These are phyloP conservation scores for Zychaea mexicana DNA, from an alignment of 371 early-diverging fungal genomes.

Conservation along the genomic window DNA sequence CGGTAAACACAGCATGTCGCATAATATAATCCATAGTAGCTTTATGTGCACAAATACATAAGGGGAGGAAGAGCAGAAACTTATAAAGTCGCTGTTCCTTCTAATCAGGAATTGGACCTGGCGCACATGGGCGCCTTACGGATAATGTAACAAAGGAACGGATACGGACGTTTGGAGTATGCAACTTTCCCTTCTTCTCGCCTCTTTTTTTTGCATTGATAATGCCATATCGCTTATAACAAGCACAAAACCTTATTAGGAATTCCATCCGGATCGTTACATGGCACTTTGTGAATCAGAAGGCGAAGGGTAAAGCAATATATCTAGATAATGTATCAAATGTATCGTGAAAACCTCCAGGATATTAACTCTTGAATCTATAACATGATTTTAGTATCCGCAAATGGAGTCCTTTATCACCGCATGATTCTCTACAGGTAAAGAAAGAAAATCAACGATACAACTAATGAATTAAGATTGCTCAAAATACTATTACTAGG, in stretches of 20 bases:
- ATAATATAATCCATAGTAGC: no score
- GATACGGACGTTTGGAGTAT: conserved; percentile 63
- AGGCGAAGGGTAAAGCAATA: conserved; percentile 68
- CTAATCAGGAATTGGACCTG: conserved; percentile 83
- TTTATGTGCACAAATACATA: no score
- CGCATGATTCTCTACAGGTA: conserved; percentile 21
- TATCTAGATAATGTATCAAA: not conserved
- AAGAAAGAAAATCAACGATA: not conserved
- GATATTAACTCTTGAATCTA: not conserved
- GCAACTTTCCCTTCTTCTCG: conserved; percentile 6
- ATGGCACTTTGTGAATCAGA: conserved; percentile 55
- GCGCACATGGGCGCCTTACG: conserved; percentile 80
- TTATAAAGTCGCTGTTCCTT: no score
- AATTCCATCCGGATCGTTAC: conserved; percentile 64
- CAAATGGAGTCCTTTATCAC: conserved; percentile 21
- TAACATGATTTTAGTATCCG: conserved; percentile 23
- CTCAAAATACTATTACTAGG: conserved; percentile 48
- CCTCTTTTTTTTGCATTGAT: no score
- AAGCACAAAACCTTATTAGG: conserved; percentile 32
- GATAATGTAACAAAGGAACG: conserved; percentile 34
- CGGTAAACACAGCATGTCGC: conserved; percentile 59
- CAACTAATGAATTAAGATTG: no score
- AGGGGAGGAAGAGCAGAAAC: no score
- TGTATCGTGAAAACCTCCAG: no score
- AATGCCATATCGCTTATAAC: no score